A percentile compares a stretch with the other conserved stretches of the same genome.
These are phyloP conservation scores for Curvularia hawaiiensis DNA, from an alignment of 2,329 filamentous ascomycete species.

Conservation along the genomic window DNA sequence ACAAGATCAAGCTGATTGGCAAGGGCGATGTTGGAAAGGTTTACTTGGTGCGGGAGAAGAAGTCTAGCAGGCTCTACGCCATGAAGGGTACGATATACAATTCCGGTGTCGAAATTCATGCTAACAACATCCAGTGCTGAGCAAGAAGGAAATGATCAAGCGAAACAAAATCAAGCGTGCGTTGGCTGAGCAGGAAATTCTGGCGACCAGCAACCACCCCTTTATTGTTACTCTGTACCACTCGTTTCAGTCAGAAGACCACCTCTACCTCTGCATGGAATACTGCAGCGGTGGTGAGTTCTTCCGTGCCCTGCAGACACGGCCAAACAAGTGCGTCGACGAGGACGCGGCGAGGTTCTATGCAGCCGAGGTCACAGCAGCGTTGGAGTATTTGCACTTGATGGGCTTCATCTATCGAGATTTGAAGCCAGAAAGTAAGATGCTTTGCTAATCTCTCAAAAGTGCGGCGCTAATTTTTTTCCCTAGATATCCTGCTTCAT, in stretches of 20 bases:
- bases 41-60: slow-evolving; percentile 96
- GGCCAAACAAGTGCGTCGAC: slow-evolving; percentile 94
- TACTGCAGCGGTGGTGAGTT: slow-evolving; percentile 99
- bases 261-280: slow-evolving; percentile 99
- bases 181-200: slow-evolving; percentile 94
- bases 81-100: slow-evolving; percentile 80
- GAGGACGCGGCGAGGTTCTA: slow-evolving; percentile 98
- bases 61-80: slow-evolving; percentile 90
- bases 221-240: slow-evolving; percentile 99
- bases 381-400: slow-evolving; percentile 92
- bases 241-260: slow-evolving; percentile 98
- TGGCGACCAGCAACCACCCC: slow-evolving; percentile 97
- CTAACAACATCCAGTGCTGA: slow-evolving; percentile 71
- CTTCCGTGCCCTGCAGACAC: slow-evolving; percentile 93
- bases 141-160: slow-evolving; percentile 99
- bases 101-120: background rate
- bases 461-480: slow-evolving; percentile 44
- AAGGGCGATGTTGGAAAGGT: slow-evolving; percentile 99
- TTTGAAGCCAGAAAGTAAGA: slow-evolving; percentile 92
- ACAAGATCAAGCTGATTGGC: slow-evolving; percentile 99
- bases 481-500: slow-evolving; percentile 87
- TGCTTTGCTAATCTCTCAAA: background rate
- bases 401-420: slow-evolving; percentile 99
- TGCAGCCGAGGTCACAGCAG: slow-evolving; percentile 94
- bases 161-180: slow-evolving; percentile 99